Evolutionary conservation across 495 filamentous ascomycete genomes (phyloP).

Genomic region (Talaromyces borbonicus): DNA sequence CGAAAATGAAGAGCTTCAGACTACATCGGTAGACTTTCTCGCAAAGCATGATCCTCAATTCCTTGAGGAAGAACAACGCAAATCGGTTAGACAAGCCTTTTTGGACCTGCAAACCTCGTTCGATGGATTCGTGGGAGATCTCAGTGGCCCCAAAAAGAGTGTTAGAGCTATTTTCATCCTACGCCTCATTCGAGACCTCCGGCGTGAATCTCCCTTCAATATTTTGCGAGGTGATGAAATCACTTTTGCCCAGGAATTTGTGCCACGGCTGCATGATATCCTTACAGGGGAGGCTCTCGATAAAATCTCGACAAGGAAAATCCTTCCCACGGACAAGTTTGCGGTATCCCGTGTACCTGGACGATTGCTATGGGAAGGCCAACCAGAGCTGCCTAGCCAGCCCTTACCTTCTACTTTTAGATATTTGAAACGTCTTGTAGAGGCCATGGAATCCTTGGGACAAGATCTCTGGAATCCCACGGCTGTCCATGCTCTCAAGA

Average conservation of each 20-base stretch:
- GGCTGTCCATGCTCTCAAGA: conserved; percentile 56
- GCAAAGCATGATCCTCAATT: conserved; percentile 62
- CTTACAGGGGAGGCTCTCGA: conserved; percentile 32
- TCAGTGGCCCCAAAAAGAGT: conserved; percentile 33
- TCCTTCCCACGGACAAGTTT: conserved; percentile 9
- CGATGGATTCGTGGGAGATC: conserved; percentile 29
- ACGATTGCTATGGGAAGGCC: conserved; percentile 65
- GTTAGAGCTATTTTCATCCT: conserved; percentile 61
- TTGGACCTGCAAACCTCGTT: conserved; percentile 48
- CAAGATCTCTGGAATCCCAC: conserved; percentile 75
- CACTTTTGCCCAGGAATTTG: conserved; percentile 29
- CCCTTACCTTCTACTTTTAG: conserved; percentile 70
- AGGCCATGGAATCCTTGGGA: conserved; percentile 59
- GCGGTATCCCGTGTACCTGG: conserved; percentile 26
- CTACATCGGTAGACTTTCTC: conserved; percentile 48
- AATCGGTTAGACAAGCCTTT: conserved; percentile 49
- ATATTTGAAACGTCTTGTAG: conserved; percentile 55
- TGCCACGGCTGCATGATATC: conserved; percentile 48
- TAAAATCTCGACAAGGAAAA: conserved; percentile 9
- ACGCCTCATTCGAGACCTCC: conserved; percentile 65
- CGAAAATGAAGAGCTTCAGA: conserved; percentile 62
- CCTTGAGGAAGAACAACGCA: conserved; percentile 50
- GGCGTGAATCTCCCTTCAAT: conserved; percentile 47
- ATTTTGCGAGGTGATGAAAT: conserved; percentile 27
- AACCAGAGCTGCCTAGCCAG: conserved; percentile 66